Conservation (phyloP, 148 eudicot genomes). For the Pouteria glomerata region DNA sequence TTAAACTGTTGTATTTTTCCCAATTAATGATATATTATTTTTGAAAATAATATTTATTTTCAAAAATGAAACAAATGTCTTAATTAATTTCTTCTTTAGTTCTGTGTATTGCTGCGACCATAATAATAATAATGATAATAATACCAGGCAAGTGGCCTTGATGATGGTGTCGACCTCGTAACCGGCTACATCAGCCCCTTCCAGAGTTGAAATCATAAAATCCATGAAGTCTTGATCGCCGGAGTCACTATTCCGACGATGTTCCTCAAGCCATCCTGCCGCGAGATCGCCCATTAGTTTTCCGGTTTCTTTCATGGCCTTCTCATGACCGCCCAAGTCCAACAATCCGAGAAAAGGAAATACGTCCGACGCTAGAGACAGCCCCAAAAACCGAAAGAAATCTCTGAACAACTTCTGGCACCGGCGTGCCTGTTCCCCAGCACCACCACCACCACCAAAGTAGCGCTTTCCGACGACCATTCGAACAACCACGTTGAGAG, state of each 20-base stretch:
- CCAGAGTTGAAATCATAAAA: neutral
- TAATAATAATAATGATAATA: neutral
- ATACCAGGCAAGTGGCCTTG: constrained; percentile 3
- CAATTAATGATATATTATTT: too few species aligned
- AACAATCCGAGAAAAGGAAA: constrained; percentile 14
- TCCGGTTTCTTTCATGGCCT: constrained; percentile 7
- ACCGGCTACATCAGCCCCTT: neutral
- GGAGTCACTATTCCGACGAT: neutral
- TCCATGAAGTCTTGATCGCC: constrained; percentile 1
- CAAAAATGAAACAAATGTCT: too few species aligned
- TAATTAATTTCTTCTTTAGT: neutral
- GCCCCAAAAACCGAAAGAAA: neutral
- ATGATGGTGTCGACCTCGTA: neutral
- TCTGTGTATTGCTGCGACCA: neutral
- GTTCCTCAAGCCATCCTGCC: neutral
- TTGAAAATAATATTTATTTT: too few species aligned
- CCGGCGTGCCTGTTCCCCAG: neutral
- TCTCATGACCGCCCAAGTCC: constrained; percentile 20
- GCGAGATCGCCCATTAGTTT: neutral
- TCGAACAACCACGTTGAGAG: too few species aligned
- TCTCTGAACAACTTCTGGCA: constrained; percentile 2
- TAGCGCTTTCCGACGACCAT: neutral
- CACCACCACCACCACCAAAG: neutral
- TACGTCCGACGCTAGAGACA: constrained; percentile 10
- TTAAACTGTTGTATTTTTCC: too few species aligned